These are phyloP conservation scores for Triticum aestivum DNA, from an alignment of 176 grass and related monocot genomes.

Conservation along the genomic window IWGSC_CS_RefSeq_v2.1 NC_057807.1:122900512-122901011, in stretches of 20 bases:
- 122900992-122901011: slow-evolving; percentile 16
- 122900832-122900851: slow-evolving; percentile 43
- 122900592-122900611: slow-evolving; percentile 27
- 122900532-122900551: slow-evolving; percentile 35
- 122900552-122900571: slow-evolving; percentile 53
- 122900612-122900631: slow-evolving; percentile 29
- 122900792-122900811: slow-evolving; percentile 21
- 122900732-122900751: slow-evolving; percentile 27
- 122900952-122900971: slow-evolving; percentile 22
- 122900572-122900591: slow-evolving; percentile 46
- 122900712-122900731: background rate
- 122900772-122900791: background rate
- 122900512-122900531: background rate
- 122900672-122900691: background rate
- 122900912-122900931: background rate
- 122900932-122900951: slow-evolving; percentile 13
- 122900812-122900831: slow-evolving; percentile 28
- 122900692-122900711: slow-evolving; percentile 36
- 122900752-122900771: background rate
- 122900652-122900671: background rate
- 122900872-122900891: slow-evolving; percentile 24
- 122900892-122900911: slow-evolving; percentile 34
- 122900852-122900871: slow-evolving; percentile 26
- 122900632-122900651: slow-evolving; percentile 25
- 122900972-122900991: slow-evolving; percentile 34